Evolutionary conservation across 2,329 filamentous ascomycete species (phyloP).

Genomic region (Colletotrichum theobromicola): DNA sequence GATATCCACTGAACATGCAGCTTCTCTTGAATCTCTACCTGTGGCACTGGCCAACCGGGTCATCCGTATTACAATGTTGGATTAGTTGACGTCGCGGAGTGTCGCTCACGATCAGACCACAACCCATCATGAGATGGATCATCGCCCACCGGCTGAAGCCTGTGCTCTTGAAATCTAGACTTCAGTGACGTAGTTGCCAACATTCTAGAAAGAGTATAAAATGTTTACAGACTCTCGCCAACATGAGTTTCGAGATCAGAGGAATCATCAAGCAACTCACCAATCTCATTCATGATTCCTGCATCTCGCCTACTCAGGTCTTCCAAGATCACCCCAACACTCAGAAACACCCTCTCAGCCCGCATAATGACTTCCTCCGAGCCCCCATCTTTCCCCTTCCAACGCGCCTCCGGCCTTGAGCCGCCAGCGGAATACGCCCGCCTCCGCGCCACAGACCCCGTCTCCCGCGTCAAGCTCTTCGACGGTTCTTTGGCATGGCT

Average conservation of each 20-base stretch:
- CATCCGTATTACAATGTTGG: background rate
- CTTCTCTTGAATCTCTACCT: background rate
- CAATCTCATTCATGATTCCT: background rate
- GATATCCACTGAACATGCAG: background rate
- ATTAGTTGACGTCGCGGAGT: background rate
- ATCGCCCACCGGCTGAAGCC: background rate
- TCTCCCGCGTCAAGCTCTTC: slow-evolving; percentile 50
- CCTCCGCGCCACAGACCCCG: slow-evolving; percentile 45
- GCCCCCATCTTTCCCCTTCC: slow-evolving; percentile 41
- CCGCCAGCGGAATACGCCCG: slow-evolving; percentile 49
- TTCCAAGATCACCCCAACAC: background rate
- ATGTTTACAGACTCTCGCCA: background rate
- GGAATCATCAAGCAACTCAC: background rate
- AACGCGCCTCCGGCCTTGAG: slow-evolving; percentile 40
- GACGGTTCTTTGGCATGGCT: slow-evolving; percentile 54
- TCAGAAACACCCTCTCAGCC: background rate
- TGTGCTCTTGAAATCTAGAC: background rate
- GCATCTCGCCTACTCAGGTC: background rate
- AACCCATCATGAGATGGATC: background rate
- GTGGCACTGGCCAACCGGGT: background rate
- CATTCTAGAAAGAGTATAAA: background rate
- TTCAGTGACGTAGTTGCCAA: background rate
- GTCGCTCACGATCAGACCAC: background rate
- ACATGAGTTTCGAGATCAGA: background rate
- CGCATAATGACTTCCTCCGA: background rate